These are phyloP conservation scores for Triticum dicoccoides DNA, from an alignment of 176 grass and related monocot species.

Conservation along the genomic window DNA sequence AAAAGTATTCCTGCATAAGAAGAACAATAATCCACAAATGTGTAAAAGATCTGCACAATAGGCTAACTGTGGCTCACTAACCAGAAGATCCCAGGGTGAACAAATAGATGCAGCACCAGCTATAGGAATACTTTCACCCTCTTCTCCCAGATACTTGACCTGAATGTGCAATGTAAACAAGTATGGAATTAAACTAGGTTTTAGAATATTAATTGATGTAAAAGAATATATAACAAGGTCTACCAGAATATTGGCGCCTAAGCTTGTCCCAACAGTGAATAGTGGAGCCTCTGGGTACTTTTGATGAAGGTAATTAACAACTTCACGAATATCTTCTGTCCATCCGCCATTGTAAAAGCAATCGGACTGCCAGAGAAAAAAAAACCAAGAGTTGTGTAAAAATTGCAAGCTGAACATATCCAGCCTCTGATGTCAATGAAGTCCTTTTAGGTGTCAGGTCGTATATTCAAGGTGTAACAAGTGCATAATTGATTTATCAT, in stretches of 20 bases:
- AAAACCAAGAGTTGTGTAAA: conserved; percentile 5
- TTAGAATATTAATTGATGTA: background rate
- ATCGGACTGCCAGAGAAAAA: conserved; percentile 62
- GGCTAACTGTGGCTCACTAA: conserved; percentile 30
- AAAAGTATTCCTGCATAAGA: conserved; percentile 1
- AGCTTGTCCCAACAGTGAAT: conserved; percentile 88
- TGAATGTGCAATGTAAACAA: conserved; percentile 27
- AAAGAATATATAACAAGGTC: conserved; percentile 1
- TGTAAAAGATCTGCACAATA: background rate
- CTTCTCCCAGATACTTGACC: conserved; percentile 98
- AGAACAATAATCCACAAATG: background rate
- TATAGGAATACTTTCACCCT: conserved; percentile 85
- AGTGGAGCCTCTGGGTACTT: conserved; percentile 71
- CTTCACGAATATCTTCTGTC: conserved; percentile 86
- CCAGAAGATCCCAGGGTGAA: conserved; percentile 97
- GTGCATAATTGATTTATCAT: background rate
- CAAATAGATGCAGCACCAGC: conserved; percentile 88
- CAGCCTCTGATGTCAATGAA: background rate
- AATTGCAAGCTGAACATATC: background rate
- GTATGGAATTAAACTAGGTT: background rate
- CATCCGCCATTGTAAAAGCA: conserved; percentile 98
- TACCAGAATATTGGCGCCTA: conserved; percentile 98
- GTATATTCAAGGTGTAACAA: conserved; percentile 17
- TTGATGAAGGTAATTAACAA: conserved; percentile 87
- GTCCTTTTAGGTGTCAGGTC: background rate